Percentiles rank a stretch among this genome's conserved stretches.
These are phyloP conservation scores for Cucumis hystrix DNA, from an alignment of 306 rosid genomes.

Conservation along the genomic window DNA sequence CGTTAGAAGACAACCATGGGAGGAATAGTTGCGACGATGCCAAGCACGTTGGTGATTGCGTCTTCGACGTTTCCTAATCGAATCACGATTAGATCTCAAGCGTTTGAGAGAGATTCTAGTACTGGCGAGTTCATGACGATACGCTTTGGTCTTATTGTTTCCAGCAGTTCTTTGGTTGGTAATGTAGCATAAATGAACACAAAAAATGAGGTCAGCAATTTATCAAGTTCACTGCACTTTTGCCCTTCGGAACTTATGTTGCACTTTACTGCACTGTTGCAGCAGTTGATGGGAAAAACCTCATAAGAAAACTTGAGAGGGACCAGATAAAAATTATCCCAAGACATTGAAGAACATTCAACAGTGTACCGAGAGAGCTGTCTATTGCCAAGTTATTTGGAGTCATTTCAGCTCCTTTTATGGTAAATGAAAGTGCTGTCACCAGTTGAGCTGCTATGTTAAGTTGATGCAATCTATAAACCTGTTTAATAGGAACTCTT, in stretches of 20 bases:
- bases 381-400: slow-evolving; percentile 81
- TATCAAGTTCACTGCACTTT: background rate
- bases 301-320: slow-evolving; percentile 86
- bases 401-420: slow-evolving; percentile 93
- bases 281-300: slow-evolving; percentile 43
- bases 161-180: too few relatives aligned
- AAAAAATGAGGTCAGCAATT: background rate
- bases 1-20: background rate
- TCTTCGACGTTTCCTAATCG: background rate
- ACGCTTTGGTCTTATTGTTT: background rate
- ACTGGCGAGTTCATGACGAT: background rate
- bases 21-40: background rate
- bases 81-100: background rate
- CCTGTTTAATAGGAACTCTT: slow-evolving; percentile 29
- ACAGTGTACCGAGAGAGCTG: slow-evolving; percentile 72
- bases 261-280: slow-evolving; percentile 20
- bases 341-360: slow-evolving; percentile 78
- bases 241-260: background rate
- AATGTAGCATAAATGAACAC: background rate
- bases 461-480: slow-evolving; percentile 91
- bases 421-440: slow-evolving; percentile 85
- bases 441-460: slow-evolving; percentile 95
- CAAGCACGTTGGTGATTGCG: background rate
- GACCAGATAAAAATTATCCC: slow-evolving; percentile 98
- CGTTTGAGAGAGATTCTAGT: background rate